Conservation (phyloP, 331 rosid species). For the Pyrus hybrid region DNA sequence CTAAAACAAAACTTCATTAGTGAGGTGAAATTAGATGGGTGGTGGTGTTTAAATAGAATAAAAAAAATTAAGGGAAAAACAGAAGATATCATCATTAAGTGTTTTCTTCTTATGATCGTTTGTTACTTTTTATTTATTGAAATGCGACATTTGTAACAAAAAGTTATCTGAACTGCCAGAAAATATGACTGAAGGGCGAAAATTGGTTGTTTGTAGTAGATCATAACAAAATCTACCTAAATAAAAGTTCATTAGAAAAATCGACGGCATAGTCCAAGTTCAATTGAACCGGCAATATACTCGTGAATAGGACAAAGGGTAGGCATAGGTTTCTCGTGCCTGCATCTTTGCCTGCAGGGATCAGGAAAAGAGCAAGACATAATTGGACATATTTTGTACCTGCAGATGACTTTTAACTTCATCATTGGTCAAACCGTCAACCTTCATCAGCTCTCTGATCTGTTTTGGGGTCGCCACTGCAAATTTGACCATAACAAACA, state of each 20-base stretch:
- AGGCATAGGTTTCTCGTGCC: conserved; percentile 2
- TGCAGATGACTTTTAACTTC: conserved; percentile 99
- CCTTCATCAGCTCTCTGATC: conserved; percentile 97
- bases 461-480: conserved; percentile 97
- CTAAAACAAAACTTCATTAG: too few species aligned
- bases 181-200: background rate
- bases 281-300: background rate
- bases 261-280: background rate
- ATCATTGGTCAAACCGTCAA: conserved; percentile 99
- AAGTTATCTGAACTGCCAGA: background rate
- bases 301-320: background rate
- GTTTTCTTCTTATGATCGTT: background rate
- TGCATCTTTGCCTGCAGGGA: background rate
- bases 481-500: background rate
- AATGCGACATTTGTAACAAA: background rate
- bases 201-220: background rate
- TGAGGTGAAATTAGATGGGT: too few species aligned
- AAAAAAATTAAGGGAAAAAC: too few species aligned
- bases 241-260: too few species aligned
- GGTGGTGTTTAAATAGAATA: too few species aligned
- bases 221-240: background rate
- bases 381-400: conserved; percentile 26
- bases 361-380: conserved; percentile 6
- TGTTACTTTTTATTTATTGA: background rate
- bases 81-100: background rate